These are phyloP conservation scores for Teratosphaeria destructans DNA, from an alignment of 2,329 filamentous ascomycete species.

Conservation along the genomic window DNA sequence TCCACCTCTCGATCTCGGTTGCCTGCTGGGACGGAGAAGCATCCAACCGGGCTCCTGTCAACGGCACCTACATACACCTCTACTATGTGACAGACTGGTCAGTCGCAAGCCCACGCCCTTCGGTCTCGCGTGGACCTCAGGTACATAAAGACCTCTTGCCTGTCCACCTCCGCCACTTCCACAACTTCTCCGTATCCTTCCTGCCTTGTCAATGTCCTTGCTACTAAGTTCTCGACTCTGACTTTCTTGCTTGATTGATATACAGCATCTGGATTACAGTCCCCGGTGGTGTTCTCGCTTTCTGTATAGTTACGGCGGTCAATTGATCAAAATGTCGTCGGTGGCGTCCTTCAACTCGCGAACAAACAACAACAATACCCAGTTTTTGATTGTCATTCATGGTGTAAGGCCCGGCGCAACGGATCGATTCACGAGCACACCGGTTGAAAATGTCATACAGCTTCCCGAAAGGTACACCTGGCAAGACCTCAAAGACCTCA, in stretches of 20 bases:
- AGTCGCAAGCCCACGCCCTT: not conserved
- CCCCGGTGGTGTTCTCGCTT: not conserved
- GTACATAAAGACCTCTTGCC: not conserved
- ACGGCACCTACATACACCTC: not conserved
- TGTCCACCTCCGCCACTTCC: not conserved
- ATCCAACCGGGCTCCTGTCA: not conserved
- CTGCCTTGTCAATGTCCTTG: not conserved
- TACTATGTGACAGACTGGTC: not conserved
- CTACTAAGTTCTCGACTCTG: not conserved
- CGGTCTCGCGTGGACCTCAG: not conserved
- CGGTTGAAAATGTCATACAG: conserved; percentile 5
- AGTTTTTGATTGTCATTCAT: conserved; percentile 12
- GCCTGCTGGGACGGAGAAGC: not conserved
- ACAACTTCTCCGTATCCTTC: not conserved
- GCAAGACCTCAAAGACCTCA: conserved; percentile 24
- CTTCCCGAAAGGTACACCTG: conserved; percentile 21
- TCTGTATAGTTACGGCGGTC: not conserved
- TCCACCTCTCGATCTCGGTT: not conserved
- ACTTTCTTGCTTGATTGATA: not conserved
- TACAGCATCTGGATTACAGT: not conserved
- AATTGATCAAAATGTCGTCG: not conserved
- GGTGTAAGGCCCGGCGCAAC: conserved; percentile 6
- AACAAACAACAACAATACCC: not conserved
- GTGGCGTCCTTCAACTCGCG: not conserved
- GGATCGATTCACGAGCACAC: not conserved